Conservation (phyloP, 163 green algal species). For the Chlorella variabilis region DNA sequence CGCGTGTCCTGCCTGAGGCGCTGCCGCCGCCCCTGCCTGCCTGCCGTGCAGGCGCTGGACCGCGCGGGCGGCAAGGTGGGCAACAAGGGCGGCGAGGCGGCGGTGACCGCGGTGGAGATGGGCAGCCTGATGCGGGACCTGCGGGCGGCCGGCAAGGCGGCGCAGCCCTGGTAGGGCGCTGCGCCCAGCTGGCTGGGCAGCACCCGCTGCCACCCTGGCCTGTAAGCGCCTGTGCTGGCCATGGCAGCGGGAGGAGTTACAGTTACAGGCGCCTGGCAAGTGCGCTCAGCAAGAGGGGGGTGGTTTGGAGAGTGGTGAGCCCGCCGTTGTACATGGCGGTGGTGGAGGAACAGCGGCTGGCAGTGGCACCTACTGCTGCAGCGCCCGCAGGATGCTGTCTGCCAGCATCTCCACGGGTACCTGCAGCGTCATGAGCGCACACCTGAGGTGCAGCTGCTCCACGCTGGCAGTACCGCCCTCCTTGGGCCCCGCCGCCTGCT, state of each 20-base stretch:
- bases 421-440: constrained; percentile 39
- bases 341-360: no score
- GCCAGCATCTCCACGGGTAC: constrained; percentile 44
- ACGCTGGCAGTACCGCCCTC: not conserved
- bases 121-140: constrained; percentile 81
- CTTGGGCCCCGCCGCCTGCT: not conserved
- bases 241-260: no score
- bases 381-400: constrained; percentile 27
- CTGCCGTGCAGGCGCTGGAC: constrained; percentile 85
- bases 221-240: no score
- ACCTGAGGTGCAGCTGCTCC: constrained; percentile 20
- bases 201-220: no score
- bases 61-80: constrained; percentile 94
- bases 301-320: no score
- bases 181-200: no score
- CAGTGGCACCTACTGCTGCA: constrained; percentile 10
- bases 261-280: no score
- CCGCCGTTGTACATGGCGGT: no score
- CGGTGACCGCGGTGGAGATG: constrained; percentile 94
- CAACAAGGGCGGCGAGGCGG: constrained; percentile 96
- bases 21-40: not conserved
- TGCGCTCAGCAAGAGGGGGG: no score
- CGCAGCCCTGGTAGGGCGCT: constrained; percentile 42
- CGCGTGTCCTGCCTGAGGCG: no score
- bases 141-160: constrained; percentile 56